Evolutionary conservation across 306 rosid genomes (phyloP), one percentile per base, ranked within the genome.

Genomic region (Echinosophora koreensis): DNA sequence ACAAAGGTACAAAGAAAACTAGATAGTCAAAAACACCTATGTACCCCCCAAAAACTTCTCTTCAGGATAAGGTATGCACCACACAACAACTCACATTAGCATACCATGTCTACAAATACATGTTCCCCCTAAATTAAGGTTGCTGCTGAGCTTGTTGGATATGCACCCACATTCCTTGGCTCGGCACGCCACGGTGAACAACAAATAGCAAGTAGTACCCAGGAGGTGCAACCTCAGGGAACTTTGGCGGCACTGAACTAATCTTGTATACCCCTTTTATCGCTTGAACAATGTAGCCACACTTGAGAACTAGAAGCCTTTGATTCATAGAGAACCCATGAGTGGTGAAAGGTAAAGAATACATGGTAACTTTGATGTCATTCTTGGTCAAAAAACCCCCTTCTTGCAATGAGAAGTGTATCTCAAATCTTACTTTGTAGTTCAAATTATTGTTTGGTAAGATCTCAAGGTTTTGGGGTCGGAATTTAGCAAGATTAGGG

Each of bases 291-390:
- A 70, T 12, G 3, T 0, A 27, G 28, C 58, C 3, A 1, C 3
- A 64, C n/a, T 6, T 60, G 55, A 96, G 71, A 1, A 86, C 22
- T 11, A 96, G 0, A 22, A 88, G 83, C 69, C 99, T 89, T 71
- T 96, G 99, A 50, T 76, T 87, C 99, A 87, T 87, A 3, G 97
- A 89, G 60, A 27, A 80, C 0, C 99, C 99, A 61, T 92, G 99
- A 37, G 99, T 96, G 1, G 99, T 96, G 67, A 96, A 96, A 0
- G 99, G 98, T 11, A 96, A 96, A 13, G 88, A 76, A 66, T 90
- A 89, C 76, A 96, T 75, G 12, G 89, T 82, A 34, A 93, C 82
- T 84, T 73, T 84, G 14, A 96, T 34, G 5, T 86, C 87, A 1
- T 3, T 22, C 71, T 18, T 77, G 5, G 2, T 4, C 57, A 78